A percentile compares a stretch with the other conserved stretches of the same genome.
Evolutionary conservation across 2,329 filamentous ascomycete genomes (phyloP).

Genomic region (Sarocladiaceae sp.): DNA sequence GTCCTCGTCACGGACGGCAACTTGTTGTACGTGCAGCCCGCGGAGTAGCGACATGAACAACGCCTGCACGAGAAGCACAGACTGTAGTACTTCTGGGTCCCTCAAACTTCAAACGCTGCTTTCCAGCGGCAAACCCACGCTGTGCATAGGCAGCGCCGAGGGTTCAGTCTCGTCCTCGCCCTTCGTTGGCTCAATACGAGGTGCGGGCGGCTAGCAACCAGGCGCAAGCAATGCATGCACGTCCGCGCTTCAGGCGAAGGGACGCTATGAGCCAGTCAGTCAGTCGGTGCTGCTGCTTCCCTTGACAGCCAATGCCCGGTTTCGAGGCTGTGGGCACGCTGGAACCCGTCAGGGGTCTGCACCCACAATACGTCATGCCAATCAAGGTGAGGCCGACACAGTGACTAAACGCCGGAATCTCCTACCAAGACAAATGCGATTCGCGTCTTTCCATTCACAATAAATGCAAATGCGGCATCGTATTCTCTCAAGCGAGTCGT

Average conservation of each 20-base stretch:
- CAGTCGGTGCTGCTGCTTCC: background rate
- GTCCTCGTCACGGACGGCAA: too few species aligned
- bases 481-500: background rate
- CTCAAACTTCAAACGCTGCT: background rate
- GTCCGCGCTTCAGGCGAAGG: background rate
- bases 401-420: background rate
- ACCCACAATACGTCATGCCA: constrained; percentile 8
- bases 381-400: background rate
- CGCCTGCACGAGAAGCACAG: background rate
- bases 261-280: constrained; percentile 3
- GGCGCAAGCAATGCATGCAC: background rate
- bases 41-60: background rate
- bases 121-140: background rate
- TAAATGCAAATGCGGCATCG: too few species aligned
- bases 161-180: background rate
- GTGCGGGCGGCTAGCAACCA: background rate
- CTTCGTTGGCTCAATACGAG: background rate
- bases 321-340: constrained; percentile 2
- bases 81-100: background rate
- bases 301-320: background rate
- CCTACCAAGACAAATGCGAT: background rate
- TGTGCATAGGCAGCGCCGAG: background rate
- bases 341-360: constrained; percentile 1
- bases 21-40: background rate
- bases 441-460: background rate